Base-by-base conservation (phyloP, 257 asterid genomes). In the Perilla frutescens region DNA sequence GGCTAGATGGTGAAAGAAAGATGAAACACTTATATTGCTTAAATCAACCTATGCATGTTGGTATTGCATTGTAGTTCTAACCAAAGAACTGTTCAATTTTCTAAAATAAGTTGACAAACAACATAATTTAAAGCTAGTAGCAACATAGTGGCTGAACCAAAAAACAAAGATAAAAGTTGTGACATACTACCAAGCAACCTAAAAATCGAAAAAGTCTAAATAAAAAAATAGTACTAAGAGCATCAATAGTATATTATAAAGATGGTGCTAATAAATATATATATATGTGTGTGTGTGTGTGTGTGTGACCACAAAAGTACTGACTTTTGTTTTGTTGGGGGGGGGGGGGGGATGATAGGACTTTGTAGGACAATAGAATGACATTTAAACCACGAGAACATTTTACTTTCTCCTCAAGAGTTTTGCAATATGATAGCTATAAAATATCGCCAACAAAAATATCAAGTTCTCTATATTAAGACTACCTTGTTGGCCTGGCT, bases 401-500 rank as follows among this genome's bases (percentile, higher is more conserved):
- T 39, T 29, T 43, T 37, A 14, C 48, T 4, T 5, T 57, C 11
- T 41, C 62, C 34, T 9, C 68, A n/a, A 55, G 34, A 41, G 45
- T 43, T 36, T 43, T 9, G 32, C 32, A n/a, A 66, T 32, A n/a
- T 1, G 29, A 36, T 7, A 34, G 11, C 8, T 66, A 34, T 8
- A 57, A 32, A 58, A 62, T 44, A 48, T 6, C 7, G 40, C 37
- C 48, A 57, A 57, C 3, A 40, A 20, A 63, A 70, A 74, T 40
- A 54, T 20, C 45, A 58, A 64, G 47, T 36, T 29, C 57, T n/a
- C 32, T n/a, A 40, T 68, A 55, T 70, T 29, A 68, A 53, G 73
- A 66, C 81, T 29, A 93, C 96, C 91, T 77, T 73, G 80, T 75
- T 75, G 74, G 68, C 81, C 86, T 78, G 70, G 81, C 74, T 47